Evolutionary conservation across 2,329 filamentous ascomycete genomes (phyloP), one percentile per base, ranked within the genome.

Genomic region (Aureobasidium musti): DNA sequence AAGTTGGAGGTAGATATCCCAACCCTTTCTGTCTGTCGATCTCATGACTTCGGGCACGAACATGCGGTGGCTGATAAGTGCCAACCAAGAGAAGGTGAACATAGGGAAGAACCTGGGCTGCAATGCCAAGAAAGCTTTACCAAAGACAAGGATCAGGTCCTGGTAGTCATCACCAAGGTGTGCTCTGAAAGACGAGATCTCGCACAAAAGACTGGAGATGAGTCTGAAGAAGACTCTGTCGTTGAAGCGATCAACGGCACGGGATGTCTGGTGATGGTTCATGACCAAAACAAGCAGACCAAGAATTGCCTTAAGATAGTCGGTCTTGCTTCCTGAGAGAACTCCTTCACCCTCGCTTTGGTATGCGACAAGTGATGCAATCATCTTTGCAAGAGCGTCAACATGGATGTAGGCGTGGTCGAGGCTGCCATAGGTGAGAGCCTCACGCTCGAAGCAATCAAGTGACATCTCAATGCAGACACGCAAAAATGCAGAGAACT

Each of bases 151-250:
- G 71, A 92, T 83, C 72, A 96, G 86, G 26, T 67, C 69, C 13
- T 67, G 63, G 41, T 65, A 66, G 21, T 73, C 69, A 53, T 75
- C 69, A 11, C 70, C 68, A 3, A 75, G 54, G 14, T 72, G 71
- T 14, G 70, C 65, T 45, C 70, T 70, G 61, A 70, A 67, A 10
- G 65, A 71, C 43, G 74, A 70, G 66, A 94, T 84, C 71, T 95
- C 89, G 76, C 90, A 91, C 5, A 99, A 83, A 56, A 97, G 83
- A 73, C 90, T 85, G 0, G 92, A 94, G 74, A 97, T 90, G 49
- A 99, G 83, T 53, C 94, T 88, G 84, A 93, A 95, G 82, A 97
- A 98, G 35, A 96, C 88, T 69, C 91, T 89, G 74, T 94, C 90
- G 73, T 92, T 94, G 81, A 96, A 93, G 45, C 84, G 85, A 64